Evolutionary conservation across 805 yeast genomes (phyloP).

Genomic region (Wickerhamomyces subpelliculosus): DNA sequence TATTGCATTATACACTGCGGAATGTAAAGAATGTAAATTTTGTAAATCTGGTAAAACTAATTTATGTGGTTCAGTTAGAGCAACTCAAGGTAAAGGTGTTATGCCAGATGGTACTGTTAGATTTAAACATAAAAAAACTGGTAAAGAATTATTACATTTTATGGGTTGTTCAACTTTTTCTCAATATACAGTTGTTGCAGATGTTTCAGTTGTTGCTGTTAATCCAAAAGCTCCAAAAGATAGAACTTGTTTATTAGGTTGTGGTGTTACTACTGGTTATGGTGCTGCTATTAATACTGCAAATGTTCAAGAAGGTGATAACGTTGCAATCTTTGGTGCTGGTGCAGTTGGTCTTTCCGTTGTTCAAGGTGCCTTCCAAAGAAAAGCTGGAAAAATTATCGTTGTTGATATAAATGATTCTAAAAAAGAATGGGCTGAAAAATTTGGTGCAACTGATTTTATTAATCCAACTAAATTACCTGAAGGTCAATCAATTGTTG

Average conservation of each 20-base stretch:
- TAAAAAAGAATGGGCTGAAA: conserved; percentile 77
- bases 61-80: conserved; percentile 91
- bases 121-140: conserved; percentile 66
- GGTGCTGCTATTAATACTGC: conserved; percentile 98
- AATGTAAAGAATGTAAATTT: conserved; percentile 91
- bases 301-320: conserved; percentile 82
- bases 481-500: conserved; percentile 70
- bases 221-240: conserved; percentile 79
- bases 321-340: conserved; percentile 94
- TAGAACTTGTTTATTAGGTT: conserved; percentile 87
- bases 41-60: conserved; percentile 94
- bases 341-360: conserved; percentile 97
- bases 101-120: conserved; percentile 98
- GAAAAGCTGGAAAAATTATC: conserved; percentile 75
- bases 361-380: conserved; percentile 85
- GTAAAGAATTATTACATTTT: conserved; percentile 80
- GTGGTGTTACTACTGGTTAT: conserved; percentile 98
- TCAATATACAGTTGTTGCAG: conserved; percentile 97
- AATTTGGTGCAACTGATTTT: conserved; percentile 95
- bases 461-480: conserved; percentile 76
- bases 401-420: conserved; percentile 82
- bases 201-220: conserved; percentile 91
- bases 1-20: conserved; percentile 92
- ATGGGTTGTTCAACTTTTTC: conserved; percentile 99
- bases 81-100: conserved; percentile 96